Base-by-base conservation (phyloP, 1,284 basidiomycete genomes). In the Ganoderma resinaceum region DNA sequence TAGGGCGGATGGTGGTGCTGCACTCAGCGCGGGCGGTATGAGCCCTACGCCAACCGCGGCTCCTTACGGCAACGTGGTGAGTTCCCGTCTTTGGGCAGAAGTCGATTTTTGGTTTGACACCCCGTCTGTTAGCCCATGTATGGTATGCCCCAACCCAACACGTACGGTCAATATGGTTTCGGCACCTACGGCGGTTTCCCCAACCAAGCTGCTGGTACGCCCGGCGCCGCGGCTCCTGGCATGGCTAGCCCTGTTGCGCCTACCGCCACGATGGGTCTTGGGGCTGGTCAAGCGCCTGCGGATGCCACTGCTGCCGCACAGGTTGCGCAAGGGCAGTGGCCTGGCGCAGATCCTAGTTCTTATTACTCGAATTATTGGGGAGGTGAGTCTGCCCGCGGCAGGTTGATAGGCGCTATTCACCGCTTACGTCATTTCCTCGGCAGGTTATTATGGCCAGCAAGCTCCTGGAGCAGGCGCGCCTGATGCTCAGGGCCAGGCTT, bases 301-400 rank as follows among this genome's bases (percentile, higher is more conserved):
- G 84, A 85, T 42, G 91, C 91, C 14, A 12, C 37, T 14, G 80
- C 78, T 43, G 82, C 79, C 18, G 85, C 84, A 18, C 86, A 88
- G 73, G 85, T 86, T 61, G 87, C 85, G 43, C 90, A 91, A 77
- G 89, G 86, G 62, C 91, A 93, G 74, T 93, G 92, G 92, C 83
- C 85, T 38, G 85, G 86, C 49, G 76, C 76, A 31, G 92, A 94
- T 77, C 90, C 92, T 64, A 91, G 82, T 76, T 87, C 87, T 67
- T 94, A 94, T 79, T 94, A 94, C 80, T 88, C 88, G 64, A 91
- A 92, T 77, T 94, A 94, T 77, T 94, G 93, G 93, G 91, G 93
- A 77, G 91, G 91, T 93, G 67, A 78, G 91, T 82, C 9, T 16
- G 8, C 52, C 18, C 16, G 20, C 70, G 3, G 59, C 67, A 46